Conservation (phyloP, 2,329 filamentous ascomycete species). For the Pestalotiopsis sp. region DNA sequence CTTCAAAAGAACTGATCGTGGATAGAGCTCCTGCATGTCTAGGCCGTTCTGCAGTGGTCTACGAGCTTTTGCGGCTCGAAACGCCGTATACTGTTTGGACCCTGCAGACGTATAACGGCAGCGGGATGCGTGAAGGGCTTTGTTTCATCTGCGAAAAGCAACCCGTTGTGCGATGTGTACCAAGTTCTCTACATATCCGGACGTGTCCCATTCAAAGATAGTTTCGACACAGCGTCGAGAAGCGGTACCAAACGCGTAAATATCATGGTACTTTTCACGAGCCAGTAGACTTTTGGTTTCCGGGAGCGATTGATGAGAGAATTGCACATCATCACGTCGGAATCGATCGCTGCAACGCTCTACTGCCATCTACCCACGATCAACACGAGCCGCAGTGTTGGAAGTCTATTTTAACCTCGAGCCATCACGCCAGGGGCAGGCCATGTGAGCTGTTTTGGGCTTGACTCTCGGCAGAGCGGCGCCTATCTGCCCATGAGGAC, state of each 20-base stretch:
- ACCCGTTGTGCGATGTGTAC: not conserved
- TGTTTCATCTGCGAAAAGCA: not conserved
- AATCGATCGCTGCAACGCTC: not conserved
- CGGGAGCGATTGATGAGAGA: not conserved
- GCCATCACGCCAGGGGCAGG: not conserved
- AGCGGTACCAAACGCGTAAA: not conserved
- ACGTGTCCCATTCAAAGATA: not conserved
- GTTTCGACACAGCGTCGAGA: not conserved
- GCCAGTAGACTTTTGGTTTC: not conserved
- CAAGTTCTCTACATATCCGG: not conserved
- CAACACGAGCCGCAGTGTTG: not conserved
- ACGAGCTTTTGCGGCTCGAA: not conserved
- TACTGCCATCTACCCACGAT: not conserved
- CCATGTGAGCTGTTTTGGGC: not conserved
- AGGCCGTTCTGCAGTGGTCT: not conserved
- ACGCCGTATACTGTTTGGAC: not conserved
- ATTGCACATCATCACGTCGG: not conserved
- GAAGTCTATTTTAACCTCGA: not conserved
- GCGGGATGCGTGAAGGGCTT: not conserved
- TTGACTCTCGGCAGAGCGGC: not conserved
- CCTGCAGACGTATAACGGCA: not conserved
- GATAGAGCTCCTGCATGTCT: not conserved
- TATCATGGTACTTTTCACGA: not conserved
- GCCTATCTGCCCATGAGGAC: not conserved
- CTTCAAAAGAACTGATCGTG: not conserved